Conservation (phyloP, 768 basidiomycete species). For the Boletus tomentosulus region DNA sequence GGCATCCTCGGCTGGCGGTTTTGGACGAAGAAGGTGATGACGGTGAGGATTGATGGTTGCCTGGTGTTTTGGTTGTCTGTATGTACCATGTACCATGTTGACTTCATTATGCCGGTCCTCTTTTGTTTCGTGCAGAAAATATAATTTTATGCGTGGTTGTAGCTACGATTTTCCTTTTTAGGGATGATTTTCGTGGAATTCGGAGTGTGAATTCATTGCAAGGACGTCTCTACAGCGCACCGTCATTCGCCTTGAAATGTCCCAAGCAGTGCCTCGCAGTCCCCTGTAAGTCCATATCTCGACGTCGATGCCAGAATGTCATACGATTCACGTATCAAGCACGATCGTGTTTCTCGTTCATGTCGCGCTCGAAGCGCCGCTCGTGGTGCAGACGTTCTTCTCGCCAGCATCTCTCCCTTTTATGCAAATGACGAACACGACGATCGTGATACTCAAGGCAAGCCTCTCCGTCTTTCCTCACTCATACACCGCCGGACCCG, state of each 20-base stretch:
- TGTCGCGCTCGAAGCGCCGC: conserved; percentile 71
- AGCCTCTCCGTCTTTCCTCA: conserved; percentile 5
- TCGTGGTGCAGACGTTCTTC: conserved; percentile 74
- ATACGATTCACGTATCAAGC: conserved; percentile 28
- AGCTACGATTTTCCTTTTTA: conserved; percentile 10
- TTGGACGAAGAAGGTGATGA: conserved; percentile 36
- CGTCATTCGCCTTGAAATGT: conserved; percentile 7
- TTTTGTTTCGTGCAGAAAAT: neutral
- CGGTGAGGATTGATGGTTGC: conserved; percentile 17
- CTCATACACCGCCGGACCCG: neutral
- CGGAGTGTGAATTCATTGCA: conserved; percentile 18
- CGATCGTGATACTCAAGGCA: conserved; percentile 72
- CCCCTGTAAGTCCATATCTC: conserved; percentile 37
- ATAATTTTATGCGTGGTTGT: neutral
- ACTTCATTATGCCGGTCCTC: conserved; percentile 4
- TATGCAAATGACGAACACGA: conserved; percentile 78
- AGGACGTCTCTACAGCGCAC: neutral
- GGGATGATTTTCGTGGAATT: conserved; percentile 24
- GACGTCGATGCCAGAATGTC: neutral
- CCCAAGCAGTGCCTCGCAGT: conserved; percentile 28
- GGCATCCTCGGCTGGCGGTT: conserved; percentile 13
- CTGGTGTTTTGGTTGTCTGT: conserved; percentile 1
- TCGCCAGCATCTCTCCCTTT: conserved; percentile 64
- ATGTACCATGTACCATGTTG: conserved; percentile 11
- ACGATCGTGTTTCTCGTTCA: conserved; percentile 74